These are phyloP conservation scores for Lasiodiplodia sp. DNA, from an alignment of 2,329 filamentous ascomycete species.

Conservation along the genomic window DNA sequence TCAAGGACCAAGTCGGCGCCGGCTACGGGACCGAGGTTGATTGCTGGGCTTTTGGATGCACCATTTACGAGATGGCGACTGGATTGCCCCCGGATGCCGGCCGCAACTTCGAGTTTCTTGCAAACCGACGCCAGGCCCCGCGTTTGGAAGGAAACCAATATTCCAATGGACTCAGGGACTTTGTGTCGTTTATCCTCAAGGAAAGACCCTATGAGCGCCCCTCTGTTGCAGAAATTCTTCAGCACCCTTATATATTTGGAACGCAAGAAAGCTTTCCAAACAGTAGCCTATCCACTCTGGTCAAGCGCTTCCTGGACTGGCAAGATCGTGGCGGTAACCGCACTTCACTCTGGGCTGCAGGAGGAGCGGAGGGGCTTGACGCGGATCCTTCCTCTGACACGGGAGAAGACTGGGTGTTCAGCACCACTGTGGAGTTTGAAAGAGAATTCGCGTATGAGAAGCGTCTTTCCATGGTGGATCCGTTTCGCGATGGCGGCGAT, in stretches of 20 bases:
- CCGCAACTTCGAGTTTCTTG: constrained; percentile 59
- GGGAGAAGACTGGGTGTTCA: constrained; percentile 70
- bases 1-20: constrained; percentile 58
- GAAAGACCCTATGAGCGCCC: constrained; percentile 73
- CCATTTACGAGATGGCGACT: constrained; percentile 81
- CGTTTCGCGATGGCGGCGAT: constrained; percentile 46
- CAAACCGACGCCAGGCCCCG: constrained; percentile 66
- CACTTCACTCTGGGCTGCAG: constrained; percentile 67
- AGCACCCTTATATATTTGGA: constrained; percentile 72
- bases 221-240: constrained; percentile 72
- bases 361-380: constrained; percentile 64
- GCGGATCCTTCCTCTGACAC: constrained; percentile 49
- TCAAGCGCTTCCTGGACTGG: constrained; percentile 77
- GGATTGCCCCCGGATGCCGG: constrained; percentile 67
- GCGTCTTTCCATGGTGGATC: constrained; percentile 55
- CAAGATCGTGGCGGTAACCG: constrained; percentile 76
- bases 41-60: constrained; percentile 85
- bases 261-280: constrained; percentile 71
- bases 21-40: constrained; percentile 64
- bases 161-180: constrained; percentile 71
- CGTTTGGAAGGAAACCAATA: constrained; percentile 75
- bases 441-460: constrained; percentile 57
- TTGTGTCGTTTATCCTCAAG: constrained; percentile 77
- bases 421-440: constrained; percentile 68
- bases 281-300: constrained; percentile 67